Evolutionary conservation across 768 basidiomycete species (phyloP), one percentile per base, ranked within the genome.

Genomic region (Kwoniella newhampshirensis): DNA sequence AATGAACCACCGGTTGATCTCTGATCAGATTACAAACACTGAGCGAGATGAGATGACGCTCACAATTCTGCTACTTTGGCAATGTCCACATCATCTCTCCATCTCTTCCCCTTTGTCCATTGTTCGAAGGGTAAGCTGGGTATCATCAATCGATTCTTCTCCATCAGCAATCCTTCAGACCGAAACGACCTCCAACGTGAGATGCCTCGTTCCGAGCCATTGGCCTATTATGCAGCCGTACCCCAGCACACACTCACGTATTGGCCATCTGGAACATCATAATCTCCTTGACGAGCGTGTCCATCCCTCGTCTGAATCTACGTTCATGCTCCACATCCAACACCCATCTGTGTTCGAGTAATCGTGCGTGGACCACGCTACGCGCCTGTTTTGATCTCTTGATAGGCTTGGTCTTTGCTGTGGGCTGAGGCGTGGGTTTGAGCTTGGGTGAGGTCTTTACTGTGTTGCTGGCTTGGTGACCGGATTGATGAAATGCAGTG

Each of bases 281-380:
- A 7, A 51, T 37, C 6, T 42, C 32, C 35, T 30, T 35, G 49
- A 58, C 51, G 26, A 44, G 23, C 17, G 9, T 25, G 8, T n/a
- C 15, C 57, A 58, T 58, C 5, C 20, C 41, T 1, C 36, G 5
- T 18, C 57, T 44, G 35, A 58, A 58, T 26, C 57, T 27, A n/a
- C 50, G 26, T 23, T 58, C 57, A 6, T 51, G 41, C 36, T 58
- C 57, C n/a, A 39, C 41, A 11, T 58, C 50, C 15, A 58, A 26
- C 6, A 58, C 45, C 50, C 49, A 58, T 15, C 28, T 26, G 25
- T 51, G 25, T 37, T 52, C 50, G 2, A 58, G 11, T 7, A 52
- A 27, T 9, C 40, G 41, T n/a, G 43, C 28, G 17, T 26, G 48
- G 1, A 26, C 35, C 2, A 37, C 18, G 12, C 45, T 58, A 30